Percentiles rank a stretch among this genome's conserved stretches.
Evolutionary conservation across 371 early-diverging fungal genomes (phyloP).

Genomic region (Fennellomyces sp.): DNA sequence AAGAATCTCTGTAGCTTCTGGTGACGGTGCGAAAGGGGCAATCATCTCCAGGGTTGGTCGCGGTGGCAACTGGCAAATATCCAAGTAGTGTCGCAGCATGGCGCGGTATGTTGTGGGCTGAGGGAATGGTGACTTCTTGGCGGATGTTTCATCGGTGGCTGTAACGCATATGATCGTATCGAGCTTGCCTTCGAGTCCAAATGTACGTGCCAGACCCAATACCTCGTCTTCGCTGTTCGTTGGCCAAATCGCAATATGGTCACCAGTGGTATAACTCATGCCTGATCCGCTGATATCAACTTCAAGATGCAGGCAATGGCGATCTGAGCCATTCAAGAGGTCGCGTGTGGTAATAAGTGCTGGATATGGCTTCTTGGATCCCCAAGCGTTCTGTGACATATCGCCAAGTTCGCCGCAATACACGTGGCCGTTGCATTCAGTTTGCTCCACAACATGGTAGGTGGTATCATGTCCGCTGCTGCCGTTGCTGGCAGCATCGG

Average conservation of each 20-base stretch:
- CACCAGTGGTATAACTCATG: slow-evolving; percentile 85
- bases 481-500: neutral
- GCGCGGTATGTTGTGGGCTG: slow-evolving; percentile 79
- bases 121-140: slow-evolving; percentile 80
- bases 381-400: slow-evolving; percentile 39
- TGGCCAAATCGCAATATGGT: slow-evolving; percentile 91
- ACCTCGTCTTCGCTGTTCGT: slow-evolving; percentile 79
- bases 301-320: slow-evolving; percentile 89
- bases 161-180: slow-evolving; percentile 59
- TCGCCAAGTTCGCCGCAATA: slow-evolving; percentile 61
- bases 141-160: slow-evolving; percentile 55
- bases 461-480: slow-evolving; percentile 6
- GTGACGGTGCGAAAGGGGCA: slow-evolving; percentile 51
- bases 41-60: slow-evolving; percentile 55
- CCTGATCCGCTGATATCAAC: slow-evolving; percentile 79
- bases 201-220: slow-evolving; percentile 49
- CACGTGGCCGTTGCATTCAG: slow-evolving; percentile 21
- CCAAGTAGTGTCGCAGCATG: slow-evolving; percentile 86
- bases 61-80: slow-evolving; percentile 70
- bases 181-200: slow-evolving; percentile 62
- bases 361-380: slow-evolving; percentile 79
- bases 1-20: slow-evolving; percentile 50
- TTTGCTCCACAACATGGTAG: slow-evolving; percentile 4
- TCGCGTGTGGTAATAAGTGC: slow-evolving; percentile 61
- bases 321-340: slow-evolving; percentile 62